Base-by-base conservation (phyloP, 1,284 basidiomycete species). In the Microbotryum saponariae region DNA sequence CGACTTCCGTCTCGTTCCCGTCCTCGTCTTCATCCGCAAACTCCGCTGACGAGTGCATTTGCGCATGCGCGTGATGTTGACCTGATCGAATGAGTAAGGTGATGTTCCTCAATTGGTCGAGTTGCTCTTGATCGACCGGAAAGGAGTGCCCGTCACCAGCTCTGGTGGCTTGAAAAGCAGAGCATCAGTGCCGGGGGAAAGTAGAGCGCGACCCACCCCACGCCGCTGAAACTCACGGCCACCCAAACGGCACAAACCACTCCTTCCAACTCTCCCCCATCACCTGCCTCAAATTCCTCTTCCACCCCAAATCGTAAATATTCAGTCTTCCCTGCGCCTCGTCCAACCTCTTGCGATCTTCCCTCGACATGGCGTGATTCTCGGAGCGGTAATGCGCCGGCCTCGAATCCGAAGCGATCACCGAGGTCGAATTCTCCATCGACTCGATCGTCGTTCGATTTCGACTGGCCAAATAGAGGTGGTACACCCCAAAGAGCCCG, bases 361-460 rank as follows among this genome's bases (percentile, higher is more conserved):
- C 47, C 20, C 4, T 21, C 21, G 31, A 29, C 9, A 44, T 12
- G 21, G 16, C 21, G 16, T 51, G 47, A 4, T 57, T 49, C 33
- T 47, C 33, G 10, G 48, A 50, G 4, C 37, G 48, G 23, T 57
- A n/a, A 14, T 21, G 20, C 46, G 46, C 25, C 21, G 56, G n/a
- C 12, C n/a, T 37, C 20, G 37, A 33, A 21, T 47, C 54, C 12
- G 27, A 33, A 12, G 18, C 46, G 10, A 31, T n/a, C 4, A 47
- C 27, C 6, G 54, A 25, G 18, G 12, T 10, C 33, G 64, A 65
- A 8, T 74, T 72, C 57, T 77, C 75, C 72, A 76, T 75, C 12
- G 71, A 72, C 63, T 76, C 76, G 56, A 76, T 73, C 21, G 76
- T 76, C 6, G 75, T 75, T 16, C 72, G 64, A 61, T 77, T 77